phyloP scores from a whole-genome alignment of 257 asterid genomes.

The Solanum chilense region DNA sequence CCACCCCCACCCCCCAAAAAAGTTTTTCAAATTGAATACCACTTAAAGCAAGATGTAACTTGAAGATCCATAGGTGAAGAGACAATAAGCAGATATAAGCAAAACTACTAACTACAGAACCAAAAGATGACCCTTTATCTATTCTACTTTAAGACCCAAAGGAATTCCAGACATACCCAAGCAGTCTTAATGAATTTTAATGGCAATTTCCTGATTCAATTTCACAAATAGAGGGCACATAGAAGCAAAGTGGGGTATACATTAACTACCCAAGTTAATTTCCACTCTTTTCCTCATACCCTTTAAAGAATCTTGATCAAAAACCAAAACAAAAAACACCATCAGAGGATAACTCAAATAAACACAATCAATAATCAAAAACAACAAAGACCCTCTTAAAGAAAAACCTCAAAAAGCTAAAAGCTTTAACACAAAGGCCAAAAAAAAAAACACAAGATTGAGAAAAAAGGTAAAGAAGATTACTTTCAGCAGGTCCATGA shows the following conservation, averaged over 20 bases:
- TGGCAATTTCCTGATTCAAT: neutral
- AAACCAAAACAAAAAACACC: neutral
- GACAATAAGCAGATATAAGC: neutral
- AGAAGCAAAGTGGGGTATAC: neutral
- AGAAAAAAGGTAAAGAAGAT: slow-evolving; percentile 14
- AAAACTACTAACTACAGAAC: neutral
- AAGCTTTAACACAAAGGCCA: neutral
- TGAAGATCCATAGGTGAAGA: neutral
- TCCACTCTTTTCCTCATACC: neutral
- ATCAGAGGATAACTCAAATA: neutral
- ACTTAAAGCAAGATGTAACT: neutral
- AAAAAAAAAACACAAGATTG: slow-evolving; percentile 4
- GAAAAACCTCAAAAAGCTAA: neutral
- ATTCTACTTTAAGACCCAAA: neutral
- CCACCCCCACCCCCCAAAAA: neutral
- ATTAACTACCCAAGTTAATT: neutral
- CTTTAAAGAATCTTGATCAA: neutral
- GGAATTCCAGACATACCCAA: neutral
- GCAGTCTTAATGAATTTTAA: neutral
- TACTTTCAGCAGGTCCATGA: slow-evolving; percentile 89
- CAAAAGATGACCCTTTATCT: neutral
- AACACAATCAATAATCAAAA: neutral
- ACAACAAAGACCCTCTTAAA: slow-evolving; percentile 14
- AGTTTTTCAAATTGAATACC: neutral
- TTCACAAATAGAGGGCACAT: neutral